Conservation (phyloP, 2,329 filamentous ascomycete species). For the Dactylellina drechsleri region DNA sequence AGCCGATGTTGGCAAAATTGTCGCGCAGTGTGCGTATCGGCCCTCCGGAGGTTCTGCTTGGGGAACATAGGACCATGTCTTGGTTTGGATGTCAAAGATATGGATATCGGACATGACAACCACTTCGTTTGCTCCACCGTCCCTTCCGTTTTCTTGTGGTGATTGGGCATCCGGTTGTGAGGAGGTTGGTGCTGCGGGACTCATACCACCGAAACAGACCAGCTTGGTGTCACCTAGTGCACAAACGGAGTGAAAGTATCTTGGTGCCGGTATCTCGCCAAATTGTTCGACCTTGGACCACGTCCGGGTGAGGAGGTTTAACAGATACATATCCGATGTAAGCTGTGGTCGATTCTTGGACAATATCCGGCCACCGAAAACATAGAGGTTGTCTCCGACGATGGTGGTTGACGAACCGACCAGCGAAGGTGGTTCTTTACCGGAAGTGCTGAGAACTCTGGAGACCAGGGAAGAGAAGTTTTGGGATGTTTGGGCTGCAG, state of each 20-base stretch:
- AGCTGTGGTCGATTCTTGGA: constrained; percentile 85
- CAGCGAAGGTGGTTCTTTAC: constrained; percentile 86
- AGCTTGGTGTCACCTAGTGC: constrained; percentile 92
- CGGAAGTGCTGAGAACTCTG: constrained; percentile 82
- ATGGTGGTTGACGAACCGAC: constrained; percentile 96
- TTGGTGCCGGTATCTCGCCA: constrained; percentile 86
- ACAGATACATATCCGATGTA: constrained; percentile 89
- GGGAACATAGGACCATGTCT: constrained; percentile 84
- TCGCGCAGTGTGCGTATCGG: constrained; percentile 94
- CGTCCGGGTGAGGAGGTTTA: constrained; percentile 88
- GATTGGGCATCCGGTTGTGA: constrained; percentile 27
- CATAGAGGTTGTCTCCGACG: constrained; percentile 92
- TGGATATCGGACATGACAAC: constrained; percentile 98
- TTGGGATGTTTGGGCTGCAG: constrained; percentile 64
- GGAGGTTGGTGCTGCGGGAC: constrained; percentile 65
- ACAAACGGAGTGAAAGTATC: constrained; percentile 98
- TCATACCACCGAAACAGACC: constrained; percentile 99
- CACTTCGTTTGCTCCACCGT: constrained; percentile 79
- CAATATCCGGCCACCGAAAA: constrained; percentile 90
- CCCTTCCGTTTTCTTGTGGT: constrained; percentile 32
- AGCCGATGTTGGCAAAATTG: constrained; percentile 87
- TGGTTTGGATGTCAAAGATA: constrained; percentile 86
- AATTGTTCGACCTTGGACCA: constrained; percentile 89
- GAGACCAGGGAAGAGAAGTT: constrained; percentile 74
- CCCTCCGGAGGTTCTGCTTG: constrained; percentile 87